These are phyloP conservation scores for Cordyceps cicadae DNA, from an alignment of 2,329 filamentous ascomycete species.

Conservation along the genomic window DNA sequence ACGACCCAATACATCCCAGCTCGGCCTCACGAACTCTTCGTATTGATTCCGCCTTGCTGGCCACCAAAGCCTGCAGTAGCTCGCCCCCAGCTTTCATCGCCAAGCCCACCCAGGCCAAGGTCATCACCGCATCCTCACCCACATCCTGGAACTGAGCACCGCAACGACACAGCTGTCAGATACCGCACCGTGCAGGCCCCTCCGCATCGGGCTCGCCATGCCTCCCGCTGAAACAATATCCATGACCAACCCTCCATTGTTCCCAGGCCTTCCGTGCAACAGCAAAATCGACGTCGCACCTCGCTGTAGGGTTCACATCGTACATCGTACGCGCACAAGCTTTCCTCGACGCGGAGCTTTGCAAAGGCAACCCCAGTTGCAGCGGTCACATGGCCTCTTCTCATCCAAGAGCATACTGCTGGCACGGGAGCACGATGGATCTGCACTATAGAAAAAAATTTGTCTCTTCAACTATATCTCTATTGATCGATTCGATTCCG, in stretches of 20 bases:
- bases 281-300: too few species aligned
- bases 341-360: constrained; percentile 44
- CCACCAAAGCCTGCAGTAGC: too few species aligned
- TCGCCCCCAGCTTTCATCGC: too few species aligned
- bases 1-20: not conserved
- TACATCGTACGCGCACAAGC: too few species aligned
- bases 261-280: too few species aligned
- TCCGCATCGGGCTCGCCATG: not conserved
- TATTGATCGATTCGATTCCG: constrained; percentile 40
- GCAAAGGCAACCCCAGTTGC: constrained; percentile 66
- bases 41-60: too few species aligned
- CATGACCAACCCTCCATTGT: too few species aligned
- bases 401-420: too few species aligned
- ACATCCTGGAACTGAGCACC: not conserved
- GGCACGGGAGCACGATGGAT: too few species aligned
- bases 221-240: not conserved
- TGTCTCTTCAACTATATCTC: constrained; percentile 31
- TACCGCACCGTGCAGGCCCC: not conserved
- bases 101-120: too few species aligned
- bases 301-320: too few species aligned
- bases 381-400: constrained; percentile 66
- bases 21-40: not conserved
- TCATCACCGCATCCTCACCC: not conserved
- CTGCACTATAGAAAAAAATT: too few species aligned
- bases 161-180: not conserved